Percentiles rank a stretch among this genome's conserved stretches.
Conservation (phyloP, 306 rosid genomes). For the Dalbergia cultrata region DNA sequence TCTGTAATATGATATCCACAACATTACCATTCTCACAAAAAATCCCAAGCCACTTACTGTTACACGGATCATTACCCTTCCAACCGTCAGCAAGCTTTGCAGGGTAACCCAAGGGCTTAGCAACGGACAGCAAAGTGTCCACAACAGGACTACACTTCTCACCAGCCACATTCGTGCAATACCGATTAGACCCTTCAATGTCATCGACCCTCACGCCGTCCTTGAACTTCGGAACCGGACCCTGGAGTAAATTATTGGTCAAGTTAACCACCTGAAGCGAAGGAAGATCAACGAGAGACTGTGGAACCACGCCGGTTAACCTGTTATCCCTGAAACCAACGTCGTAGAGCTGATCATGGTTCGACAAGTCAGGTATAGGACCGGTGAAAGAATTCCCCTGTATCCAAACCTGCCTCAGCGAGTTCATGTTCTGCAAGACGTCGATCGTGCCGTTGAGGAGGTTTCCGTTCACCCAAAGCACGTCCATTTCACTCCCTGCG, state of each 20-base stretch:
- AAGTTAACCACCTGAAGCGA: conserved; percentile 63
- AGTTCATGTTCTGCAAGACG: conserved; percentile 72
- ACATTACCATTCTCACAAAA: conserved; percentile 51
- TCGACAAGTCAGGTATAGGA: conserved; percentile 77
- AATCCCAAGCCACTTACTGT: conserved; percentile 59
- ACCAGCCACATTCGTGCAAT: conserved; percentile 60
- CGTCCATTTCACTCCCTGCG: conserved; percentile 57
- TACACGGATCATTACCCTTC: conserved; percentile 80
- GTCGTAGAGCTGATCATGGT: conserved; percentile 40
- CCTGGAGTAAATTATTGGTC: conserved; percentile 82
- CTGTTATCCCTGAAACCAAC: conserved; percentile 71
- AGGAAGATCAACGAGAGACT: conserved; percentile 57
- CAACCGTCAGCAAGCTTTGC: conserved; percentile 60
- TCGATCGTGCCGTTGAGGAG: conserved; percentile 74
- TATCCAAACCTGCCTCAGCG: conserved; percentile 63
- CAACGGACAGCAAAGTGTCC: conserved; percentile 58
- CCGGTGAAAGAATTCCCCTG: conserved; percentile 77
- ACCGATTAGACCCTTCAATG: conserved; percentile 48
- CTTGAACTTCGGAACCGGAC: conserved; percentile 65
- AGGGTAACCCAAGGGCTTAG: conserved; percentile 69
- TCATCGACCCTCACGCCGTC: conserved; percentile 51
- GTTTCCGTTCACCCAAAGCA: conserved; percentile 64
- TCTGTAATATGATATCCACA: conserved; percentile 53
- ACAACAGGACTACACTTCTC: conserved; percentile 65
- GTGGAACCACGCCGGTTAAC: conserved; percentile 81